Percentiles rank a stretch among this genome's conserved stretches.
These are phyloP conservation scores for Lodderomyces parapsilosis DNA, from an alignment of 1,139 yeast genomes.

Conservation along the genomic window DNA sequence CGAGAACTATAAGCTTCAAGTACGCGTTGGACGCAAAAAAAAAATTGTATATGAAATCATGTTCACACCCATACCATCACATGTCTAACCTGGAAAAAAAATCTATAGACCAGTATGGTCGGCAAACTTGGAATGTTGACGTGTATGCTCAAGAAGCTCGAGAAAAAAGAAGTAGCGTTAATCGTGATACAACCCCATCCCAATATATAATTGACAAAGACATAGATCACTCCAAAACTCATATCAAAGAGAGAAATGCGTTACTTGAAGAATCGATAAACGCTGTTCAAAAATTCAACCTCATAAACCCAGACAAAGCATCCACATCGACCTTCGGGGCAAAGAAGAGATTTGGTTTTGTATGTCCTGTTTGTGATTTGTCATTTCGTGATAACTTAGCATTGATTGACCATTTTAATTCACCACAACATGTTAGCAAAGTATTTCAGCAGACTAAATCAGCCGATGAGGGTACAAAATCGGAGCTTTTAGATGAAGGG, in stretches of 20 bases:
- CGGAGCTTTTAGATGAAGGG: constrained; percentile 30
- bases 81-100: constrained; percentile 15
- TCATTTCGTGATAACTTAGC: constrained; percentile 81
- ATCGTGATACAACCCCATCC: background rate
- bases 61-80: too few species aligned
- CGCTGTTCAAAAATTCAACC: constrained; percentile 35
- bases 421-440: constrained; percentile 53
- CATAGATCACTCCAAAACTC: constrained; percentile 21
- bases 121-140: constrained; percentile 69
- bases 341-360: constrained; percentile 75
- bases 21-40: background rate
- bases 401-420: constrained; percentile 79
- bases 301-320: constrained; percentile 27
- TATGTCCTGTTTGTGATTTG: constrained; percentile 75
- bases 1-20: background rate
- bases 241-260: constrained; percentile 31
- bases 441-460: constrained; percentile 27
- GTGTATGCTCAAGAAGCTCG: constrained; percentile 55
- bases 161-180: constrained; percentile 18
- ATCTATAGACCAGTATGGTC: constrained; percentile 52
- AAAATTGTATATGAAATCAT: too few species aligned
- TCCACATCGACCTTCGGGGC: constrained; percentile 13
- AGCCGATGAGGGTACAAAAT: constrained; percentile 20
- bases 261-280: constrained; percentile 31
- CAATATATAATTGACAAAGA: constrained; percentile 7